phyloP scores from a whole-genome alignment of 371 early-diverging fungal genomes.

The Coemansia sp. region DNA sequence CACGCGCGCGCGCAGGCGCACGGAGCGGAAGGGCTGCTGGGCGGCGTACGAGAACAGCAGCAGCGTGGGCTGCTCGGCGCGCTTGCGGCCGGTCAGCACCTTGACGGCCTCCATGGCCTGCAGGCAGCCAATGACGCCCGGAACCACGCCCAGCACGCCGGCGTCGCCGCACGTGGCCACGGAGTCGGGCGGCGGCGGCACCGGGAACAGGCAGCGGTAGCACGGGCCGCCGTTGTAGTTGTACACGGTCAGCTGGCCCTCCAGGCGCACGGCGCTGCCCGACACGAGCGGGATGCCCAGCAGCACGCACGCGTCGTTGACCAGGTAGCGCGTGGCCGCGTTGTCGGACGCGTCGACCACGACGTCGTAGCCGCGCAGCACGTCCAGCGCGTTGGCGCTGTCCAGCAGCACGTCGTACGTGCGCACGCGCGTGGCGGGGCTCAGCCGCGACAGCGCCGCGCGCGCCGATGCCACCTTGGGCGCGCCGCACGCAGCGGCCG shows the following conservation, averaged over 20 bases:
- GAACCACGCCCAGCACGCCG: slow-evolving; percentile 98
- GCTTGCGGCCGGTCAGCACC: slow-evolving; percentile 58
- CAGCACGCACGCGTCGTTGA: slow-evolving; percentile 93
- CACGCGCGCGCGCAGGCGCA: slow-evolving; percentile 72
- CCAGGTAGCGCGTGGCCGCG: slow-evolving; percentile 92
- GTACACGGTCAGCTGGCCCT: slow-evolving; percentile 93
- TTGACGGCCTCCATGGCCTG: slow-evolving; percentile 97
- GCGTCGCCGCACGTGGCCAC: slow-evolving; percentile 91
- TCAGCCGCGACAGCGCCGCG: slow-evolving; percentile 61
- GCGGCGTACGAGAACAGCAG: slow-evolving; percentile 75
- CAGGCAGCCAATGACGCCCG: slow-evolving; percentile 93
- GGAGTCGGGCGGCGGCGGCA: slow-evolving; percentile 82
- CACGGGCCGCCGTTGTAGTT: slow-evolving; percentile 89
- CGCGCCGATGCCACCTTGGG: slow-evolving; percentile 84
- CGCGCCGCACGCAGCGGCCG: slow-evolving; percentile 71
- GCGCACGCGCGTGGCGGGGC: slow-evolving; percentile 58
- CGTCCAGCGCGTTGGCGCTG: slow-evolving; percentile 65
- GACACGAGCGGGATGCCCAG: slow-evolving; percentile 86
- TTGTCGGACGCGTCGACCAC: slow-evolving; percentile 97
- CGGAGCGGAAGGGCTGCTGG: slow-evolving; percentile 74
- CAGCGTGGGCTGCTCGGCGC: slow-evolving; percentile 61
- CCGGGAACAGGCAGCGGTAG: slow-evolving; percentile 97
- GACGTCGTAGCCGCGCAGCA: slow-evolving; percentile 81
- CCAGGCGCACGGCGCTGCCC: slow-evolving; percentile 91
- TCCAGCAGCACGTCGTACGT: slow-evolving; percentile 62